Percentiles rank a stretch among this genome's conserved stretches.
These are phyloP conservation scores for Chaetomium olivaceum DNA, from an alignment of 2,329 filamentous ascomycete genomes.

Conservation along the genomic window DNA sequence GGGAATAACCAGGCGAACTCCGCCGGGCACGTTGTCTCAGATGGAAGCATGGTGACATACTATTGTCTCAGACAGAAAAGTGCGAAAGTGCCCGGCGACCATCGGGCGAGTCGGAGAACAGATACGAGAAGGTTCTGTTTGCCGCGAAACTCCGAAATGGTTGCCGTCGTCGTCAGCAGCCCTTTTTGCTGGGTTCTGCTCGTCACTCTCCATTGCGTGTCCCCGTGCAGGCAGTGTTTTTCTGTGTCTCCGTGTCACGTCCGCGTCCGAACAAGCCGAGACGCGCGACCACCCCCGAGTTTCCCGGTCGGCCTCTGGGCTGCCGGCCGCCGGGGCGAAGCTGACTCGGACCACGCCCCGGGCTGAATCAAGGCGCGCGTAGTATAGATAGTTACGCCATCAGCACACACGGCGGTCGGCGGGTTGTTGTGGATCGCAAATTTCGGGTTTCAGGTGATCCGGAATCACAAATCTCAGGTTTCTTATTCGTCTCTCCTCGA, in stretches of 20 bases:
- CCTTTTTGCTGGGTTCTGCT: neutral
- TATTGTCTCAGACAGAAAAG: conserved; percentile 17
- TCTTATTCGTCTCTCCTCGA: neutral
- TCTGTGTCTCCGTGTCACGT: neutral
- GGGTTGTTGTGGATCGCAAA: neutral
- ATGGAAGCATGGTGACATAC: conserved; percentile 9
- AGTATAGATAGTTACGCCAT: neutral
- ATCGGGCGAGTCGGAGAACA: neutral
- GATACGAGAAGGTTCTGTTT: neutral
- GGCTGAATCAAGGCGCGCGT: no score
- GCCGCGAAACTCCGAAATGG: conserved; percentile 9
- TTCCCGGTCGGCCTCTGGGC: neutral
- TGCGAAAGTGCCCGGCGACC: neutral
- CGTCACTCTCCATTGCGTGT: neutral
- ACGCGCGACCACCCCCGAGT: neutral
- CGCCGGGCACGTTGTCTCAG: conserved; percentile 14
- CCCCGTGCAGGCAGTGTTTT: neutral
- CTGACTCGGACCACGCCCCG: neutral
- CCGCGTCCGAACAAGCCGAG: neutral
- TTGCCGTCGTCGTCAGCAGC: neutral
- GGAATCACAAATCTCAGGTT: neutral
- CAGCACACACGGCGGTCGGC: neutral
- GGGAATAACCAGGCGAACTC: neutral
- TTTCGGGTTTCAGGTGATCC: neutral
- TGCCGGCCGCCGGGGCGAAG: neutral